Percentiles rank a stretch among this genome's conserved stretches.
These are phyloP conservation scores for Cytospora leucostoma DNA, from an alignment of 2,329 filamentous ascomycete genomes.

Conservation along the genomic window DNA sequence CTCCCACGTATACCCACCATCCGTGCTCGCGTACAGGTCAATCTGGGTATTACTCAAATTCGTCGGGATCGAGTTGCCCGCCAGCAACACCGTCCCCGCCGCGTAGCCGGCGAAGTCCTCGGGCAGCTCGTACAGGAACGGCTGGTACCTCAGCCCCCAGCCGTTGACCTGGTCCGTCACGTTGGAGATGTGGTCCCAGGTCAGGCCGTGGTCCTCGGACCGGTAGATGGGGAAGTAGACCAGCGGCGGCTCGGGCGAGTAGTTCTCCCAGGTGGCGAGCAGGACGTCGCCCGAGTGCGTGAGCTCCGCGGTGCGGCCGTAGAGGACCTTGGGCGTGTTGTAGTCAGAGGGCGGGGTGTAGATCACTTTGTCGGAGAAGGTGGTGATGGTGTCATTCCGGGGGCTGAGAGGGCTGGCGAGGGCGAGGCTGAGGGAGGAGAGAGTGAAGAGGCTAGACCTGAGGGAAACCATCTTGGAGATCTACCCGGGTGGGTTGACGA, in stretches of 20 bases:
- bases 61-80: slow-evolving; percentile 58
- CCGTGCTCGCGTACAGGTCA: slow-evolving; percentile 66
- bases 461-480: slow-evolving; percentile 26
- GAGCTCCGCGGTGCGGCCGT: slow-evolving; percentile 48
- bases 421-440: slow-evolving; percentile 30
- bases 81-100: slow-evolving; percentile 63
- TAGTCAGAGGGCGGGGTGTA: slow-evolving; percentile 48
- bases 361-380: slow-evolving; percentile 32
- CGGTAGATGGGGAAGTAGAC: slow-evolving; percentile 58
- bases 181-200: slow-evolving; percentile 64
- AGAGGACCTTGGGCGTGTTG: slow-evolving; percentile 47
- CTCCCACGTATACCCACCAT: slow-evolving; percentile 63
- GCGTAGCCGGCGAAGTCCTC: slow-evolving; percentile 57
- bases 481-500: slow-evolving; percentile 4
- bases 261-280: slow-evolving; percentile 58
- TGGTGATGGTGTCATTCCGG: slow-evolving; percentile 12
- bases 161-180: slow-evolving; percentile 65
- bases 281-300: slow-evolving; percentile 47
- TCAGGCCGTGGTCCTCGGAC: slow-evolving; percentile 55
- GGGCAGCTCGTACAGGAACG: slow-evolving; percentile 65
- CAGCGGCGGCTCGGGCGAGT: slow-evolving; percentile 55
- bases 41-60: slow-evolving; percentile 66
- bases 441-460: slow-evolving; percentile 32
- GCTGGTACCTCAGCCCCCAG: slow-evolving; percentile 70
- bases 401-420: slow-evolving; percentile 21